These are phyloP conservation scores for Salpingoeca rosetta DNA, from an alignment of 78 protist species.

Conservation along the genomic window DNA sequence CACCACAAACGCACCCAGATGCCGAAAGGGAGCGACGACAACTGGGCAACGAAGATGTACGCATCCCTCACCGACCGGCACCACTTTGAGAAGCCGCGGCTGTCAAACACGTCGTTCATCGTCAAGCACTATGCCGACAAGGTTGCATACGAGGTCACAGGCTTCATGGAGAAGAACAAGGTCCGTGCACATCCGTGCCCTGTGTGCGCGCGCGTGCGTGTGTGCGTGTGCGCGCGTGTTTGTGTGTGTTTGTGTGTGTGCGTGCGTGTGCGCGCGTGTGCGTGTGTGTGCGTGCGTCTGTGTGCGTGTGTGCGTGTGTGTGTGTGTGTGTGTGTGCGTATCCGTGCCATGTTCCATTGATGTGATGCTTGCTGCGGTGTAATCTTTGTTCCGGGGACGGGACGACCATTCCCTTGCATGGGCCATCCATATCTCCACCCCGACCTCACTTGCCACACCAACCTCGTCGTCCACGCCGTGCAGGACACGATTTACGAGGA, in stretches of 20 bases:
- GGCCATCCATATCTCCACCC: background rate
- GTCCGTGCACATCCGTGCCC: constrained; percentile 28
- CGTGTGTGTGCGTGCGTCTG: no score
- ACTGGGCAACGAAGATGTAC: constrained; percentile 6
- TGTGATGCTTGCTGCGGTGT: no score
- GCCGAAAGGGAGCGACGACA: constrained; percentile 39
- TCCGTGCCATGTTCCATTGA: no score
- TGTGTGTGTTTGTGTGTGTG: no score
- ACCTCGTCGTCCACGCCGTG: background rate
- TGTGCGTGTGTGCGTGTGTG: no score
- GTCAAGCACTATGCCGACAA: constrained; percentile 50
- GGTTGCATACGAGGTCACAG: constrained; percentile 37
- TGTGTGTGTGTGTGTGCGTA: no score
- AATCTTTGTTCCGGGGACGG: no score
- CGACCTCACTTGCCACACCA: background rate
- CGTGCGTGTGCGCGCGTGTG: no score
- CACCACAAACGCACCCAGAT: no score
- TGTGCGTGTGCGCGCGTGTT: no score
- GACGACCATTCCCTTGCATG: background rate
- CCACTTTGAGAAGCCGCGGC: constrained; percentile 7
- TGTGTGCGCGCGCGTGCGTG: no score
- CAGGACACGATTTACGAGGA: background rate
- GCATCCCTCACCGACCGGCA: background rate
- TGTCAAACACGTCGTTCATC: constrained; percentile 9
- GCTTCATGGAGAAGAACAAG: constrained; percentile 60